A percentile compares a stretch with the other conserved stretches of the same genome.
Evolutionary conservation across 169 alveolate genomes (phyloP).

Genomic region (Eimeria zaria): DNA sequence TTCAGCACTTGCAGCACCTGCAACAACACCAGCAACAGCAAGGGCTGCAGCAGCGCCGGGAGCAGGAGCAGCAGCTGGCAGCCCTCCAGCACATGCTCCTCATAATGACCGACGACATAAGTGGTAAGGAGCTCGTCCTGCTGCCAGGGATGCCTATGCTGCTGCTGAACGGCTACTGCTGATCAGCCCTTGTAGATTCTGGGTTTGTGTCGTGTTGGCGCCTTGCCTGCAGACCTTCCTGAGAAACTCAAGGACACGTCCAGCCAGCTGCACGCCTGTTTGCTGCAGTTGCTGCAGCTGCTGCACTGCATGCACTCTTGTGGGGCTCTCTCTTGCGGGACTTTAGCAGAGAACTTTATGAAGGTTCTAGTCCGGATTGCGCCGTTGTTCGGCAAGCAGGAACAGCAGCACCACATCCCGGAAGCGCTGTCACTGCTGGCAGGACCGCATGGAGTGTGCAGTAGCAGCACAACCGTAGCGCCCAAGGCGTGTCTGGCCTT

Average conservation of each 20-base stretch:
- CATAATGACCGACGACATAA: slow-evolving; percentile 52
- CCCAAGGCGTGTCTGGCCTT: slow-evolving; percentile 68
- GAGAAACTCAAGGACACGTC: slow-evolving; percentile 53
- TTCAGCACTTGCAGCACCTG: slow-evolving; percentile 38
- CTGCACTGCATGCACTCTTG: slow-evolving; percentile 42
- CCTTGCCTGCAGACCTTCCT: slow-evolving; percentile 33
- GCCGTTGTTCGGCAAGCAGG: slow-evolving; percentile 30
- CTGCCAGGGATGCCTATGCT: not conserved
- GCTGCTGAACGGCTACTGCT: not conserved
- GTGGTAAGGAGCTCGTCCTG: not conserved
- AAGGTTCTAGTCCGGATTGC: slow-evolving; percentile 54
- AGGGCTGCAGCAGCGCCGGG: slow-evolving; percentile 32
- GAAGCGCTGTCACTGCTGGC: slow-evolving; percentile 69
- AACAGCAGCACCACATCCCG: slow-evolving; percentile 71
- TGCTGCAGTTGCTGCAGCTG: slow-evolving; percentile 63
- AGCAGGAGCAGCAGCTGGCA: slow-evolving; percentile 46
- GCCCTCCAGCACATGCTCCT: slow-evolving; percentile 59
- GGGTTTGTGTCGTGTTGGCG: not conserved
- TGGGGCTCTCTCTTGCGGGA: slow-evolving; percentile 11
- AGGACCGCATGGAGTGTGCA: slow-evolving; percentile 70
- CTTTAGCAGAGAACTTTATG: slow-evolving; percentile 62
- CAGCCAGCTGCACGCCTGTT: slow-evolving; percentile 26
- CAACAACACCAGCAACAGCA: slow-evolving; percentile 57
- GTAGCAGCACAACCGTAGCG: slow-evolving; percentile 63
- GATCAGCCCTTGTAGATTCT: not conserved